Conservation (phyloP, 805 yeast species). For the Ogataea minuta region DNA sequence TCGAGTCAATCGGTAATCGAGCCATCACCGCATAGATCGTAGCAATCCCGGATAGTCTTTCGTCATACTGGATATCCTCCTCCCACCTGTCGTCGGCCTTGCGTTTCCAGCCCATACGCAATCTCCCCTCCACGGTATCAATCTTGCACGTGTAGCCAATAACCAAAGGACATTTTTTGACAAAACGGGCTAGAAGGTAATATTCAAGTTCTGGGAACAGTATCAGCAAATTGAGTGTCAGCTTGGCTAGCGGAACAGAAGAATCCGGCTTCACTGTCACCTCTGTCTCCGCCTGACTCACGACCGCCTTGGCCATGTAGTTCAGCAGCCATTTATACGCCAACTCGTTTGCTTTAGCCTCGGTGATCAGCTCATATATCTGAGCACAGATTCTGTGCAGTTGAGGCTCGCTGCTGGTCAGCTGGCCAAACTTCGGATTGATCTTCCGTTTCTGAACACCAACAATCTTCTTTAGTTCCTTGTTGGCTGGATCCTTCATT, state of each 20-base stretch:
- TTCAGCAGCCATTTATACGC: conserved; percentile 76
- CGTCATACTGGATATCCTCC: conserved; percentile 69
- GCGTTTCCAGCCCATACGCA: conserved; percentile 85
- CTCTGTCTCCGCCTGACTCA: conserved; percentile 91
- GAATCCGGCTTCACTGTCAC: conserved; percentile 75
- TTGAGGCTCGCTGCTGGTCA: conserved; percentile 70
- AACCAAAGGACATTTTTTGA: conserved; percentile 86
- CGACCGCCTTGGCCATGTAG: conserved; percentile 78
- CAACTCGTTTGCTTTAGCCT: conserved; percentile 46
- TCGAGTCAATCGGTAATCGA: conserved; percentile 38
- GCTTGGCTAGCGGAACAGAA: conserved; percentile 73
- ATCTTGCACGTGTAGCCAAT: conserved; percentile 77
- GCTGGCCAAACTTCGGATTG: conserved; percentile 88
- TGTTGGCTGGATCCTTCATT: conserved; percentile 39
- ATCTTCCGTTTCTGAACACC: conserved; percentile 69
- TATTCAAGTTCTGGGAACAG: conserved; percentile 50
- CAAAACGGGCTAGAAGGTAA: conserved; percentile 71
- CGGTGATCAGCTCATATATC: conserved; percentile 46
- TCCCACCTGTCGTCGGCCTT: conserved; percentile 48
- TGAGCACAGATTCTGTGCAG: conserved; percentile 50
- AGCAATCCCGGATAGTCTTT: conserved; percentile 82
- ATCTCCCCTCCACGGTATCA: conserved; percentile 79
- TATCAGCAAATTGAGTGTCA: conserved; percentile 54
- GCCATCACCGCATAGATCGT: conserved; percentile 78
- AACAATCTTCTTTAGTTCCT: conserved; percentile 48